Evolutionary conservation across 1,284 basidiomycete species (phyloP).

Genomic region (Pseudozyma thailandica): DNA sequence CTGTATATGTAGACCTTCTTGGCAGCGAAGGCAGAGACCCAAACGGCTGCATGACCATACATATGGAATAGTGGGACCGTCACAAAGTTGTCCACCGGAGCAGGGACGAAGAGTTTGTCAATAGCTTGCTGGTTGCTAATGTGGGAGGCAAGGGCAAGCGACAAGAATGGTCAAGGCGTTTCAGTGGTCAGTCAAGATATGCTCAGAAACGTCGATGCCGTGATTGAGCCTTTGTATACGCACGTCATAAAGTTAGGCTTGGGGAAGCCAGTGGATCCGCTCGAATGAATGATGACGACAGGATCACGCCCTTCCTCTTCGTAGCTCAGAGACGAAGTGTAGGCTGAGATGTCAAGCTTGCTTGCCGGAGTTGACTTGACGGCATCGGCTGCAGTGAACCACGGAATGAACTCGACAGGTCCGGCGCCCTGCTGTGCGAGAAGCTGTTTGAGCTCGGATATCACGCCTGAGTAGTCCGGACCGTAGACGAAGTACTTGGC

Average conservation of each 20-base stretch:
- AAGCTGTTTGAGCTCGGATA: background rate
- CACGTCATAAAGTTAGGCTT: constrained; percentile 22
- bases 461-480: background rate
- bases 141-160: background rate
- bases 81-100: constrained; percentile 6
- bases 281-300: constrained; percentile 24
- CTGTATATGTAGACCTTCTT: constrained; percentile 11
- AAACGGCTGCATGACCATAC: constrained; percentile 10
- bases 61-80: constrained; percentile 35
- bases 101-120: too few species aligned
- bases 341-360: background rate
- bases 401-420: background rate
- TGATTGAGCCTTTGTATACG: background rate
- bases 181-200: background rate
- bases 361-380: background rate
- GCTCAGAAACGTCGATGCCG: too few species aligned
- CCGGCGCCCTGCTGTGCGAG: background rate
- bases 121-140: too few species aligned
- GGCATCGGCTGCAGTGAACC: constrained; percentile 2
- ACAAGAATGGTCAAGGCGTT: too few species aligned
- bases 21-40: background rate
- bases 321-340: constrained; percentile 1
- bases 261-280: constrained; percentile 39
- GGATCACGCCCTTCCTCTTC: constrained; percentile 3
- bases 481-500: constrained; percentile 9